phyloP scores from a whole-genome alignment of 495 filamentous ascomycete species.

The Daldinia grandis region DNA sequence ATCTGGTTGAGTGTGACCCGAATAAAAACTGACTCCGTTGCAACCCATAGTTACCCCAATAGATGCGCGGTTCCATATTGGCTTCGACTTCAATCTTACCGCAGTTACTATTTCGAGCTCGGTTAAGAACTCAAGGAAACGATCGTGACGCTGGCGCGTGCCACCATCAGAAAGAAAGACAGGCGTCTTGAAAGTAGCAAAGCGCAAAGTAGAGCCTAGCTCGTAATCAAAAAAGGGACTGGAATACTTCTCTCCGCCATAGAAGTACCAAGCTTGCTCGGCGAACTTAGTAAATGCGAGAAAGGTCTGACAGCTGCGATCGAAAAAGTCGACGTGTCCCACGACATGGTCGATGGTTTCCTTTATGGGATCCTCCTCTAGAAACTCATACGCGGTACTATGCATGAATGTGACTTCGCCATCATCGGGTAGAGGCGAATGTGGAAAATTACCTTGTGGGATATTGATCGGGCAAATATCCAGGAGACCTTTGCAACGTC shows the following conservation, averaged over 20 bases:
- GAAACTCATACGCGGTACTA: slow-evolving; percentile 20
- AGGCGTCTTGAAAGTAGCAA: not conserved
- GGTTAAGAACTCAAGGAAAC: not conserved
- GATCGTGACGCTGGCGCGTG: not conserved
- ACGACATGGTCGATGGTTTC: not conserved
- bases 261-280: not conserved
- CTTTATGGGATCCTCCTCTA: not conserved
- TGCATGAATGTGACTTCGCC: slow-evolving; percentile 18
- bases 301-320: not conserved
- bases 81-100: not conserved
- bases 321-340: not conserved
- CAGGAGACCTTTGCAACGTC: not conserved
- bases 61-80: not conserved
- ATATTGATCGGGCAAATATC: not conserved
- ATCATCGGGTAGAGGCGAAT: not conserved
- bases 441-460: not conserved
- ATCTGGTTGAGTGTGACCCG: not conserved
- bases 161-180: not conserved
- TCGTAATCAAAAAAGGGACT: not conserved
- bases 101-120: not conserved
- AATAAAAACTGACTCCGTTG: not conserved
- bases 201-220: not conserved
- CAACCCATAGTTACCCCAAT: not conserved
- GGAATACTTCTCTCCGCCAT: not conserved
- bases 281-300: not conserved